Evolutionary conservation across 2,329 filamentous ascomycete genomes (phyloP), one percentile per base, ranked within the genome.

Genomic region (Fusarium hostae): DNA sequence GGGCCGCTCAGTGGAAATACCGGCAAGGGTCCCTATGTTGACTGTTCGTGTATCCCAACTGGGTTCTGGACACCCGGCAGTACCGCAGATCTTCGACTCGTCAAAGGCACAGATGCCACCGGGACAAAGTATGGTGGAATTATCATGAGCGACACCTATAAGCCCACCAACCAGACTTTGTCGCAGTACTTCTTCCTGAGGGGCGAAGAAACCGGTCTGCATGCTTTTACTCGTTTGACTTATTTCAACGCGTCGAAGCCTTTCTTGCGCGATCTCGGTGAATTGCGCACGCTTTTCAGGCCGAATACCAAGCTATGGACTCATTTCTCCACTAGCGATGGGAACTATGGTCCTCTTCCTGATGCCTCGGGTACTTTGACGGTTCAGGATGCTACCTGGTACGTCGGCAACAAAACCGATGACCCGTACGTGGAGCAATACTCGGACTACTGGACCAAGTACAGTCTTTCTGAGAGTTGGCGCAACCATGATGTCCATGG

Each of bases 161-260:
- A 84, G 0, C 79, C 83, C 0, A 90, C 88, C 0, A 88, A 88
- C 4, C 87, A 90, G 71, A 75, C 85, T 5, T 80, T 91, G 7
- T 86, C 90, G 60, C 88, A 90, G 70, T 91, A 90, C 76, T 90
- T 87, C 84, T 91, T 91, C 70, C 79, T 91, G 2, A 81, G 86
- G 5, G 88, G 89, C 34, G 86, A 85, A 8, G 88, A 91, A 73
- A 90, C 88, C 0, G 89, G 88, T 0, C 75, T 90, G 20, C 88
- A 90, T 70, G 85, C 84, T 0, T 91, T 90, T 77, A 86, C 84
- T 55, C 85, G 88, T 6, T 76, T 89, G 5, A 82, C 84, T 2
- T 91, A 91, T 71, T 81, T 87, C 77, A 90, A 89, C 71, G 81
- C 84, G 37, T 84, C 83, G 0, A 85, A 79, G 0, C 87, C 87